Base-by-base conservation (phyloP, 2,329 filamentous ascomycete genomes). In the Orbilia blumenaviensis region DNA sequence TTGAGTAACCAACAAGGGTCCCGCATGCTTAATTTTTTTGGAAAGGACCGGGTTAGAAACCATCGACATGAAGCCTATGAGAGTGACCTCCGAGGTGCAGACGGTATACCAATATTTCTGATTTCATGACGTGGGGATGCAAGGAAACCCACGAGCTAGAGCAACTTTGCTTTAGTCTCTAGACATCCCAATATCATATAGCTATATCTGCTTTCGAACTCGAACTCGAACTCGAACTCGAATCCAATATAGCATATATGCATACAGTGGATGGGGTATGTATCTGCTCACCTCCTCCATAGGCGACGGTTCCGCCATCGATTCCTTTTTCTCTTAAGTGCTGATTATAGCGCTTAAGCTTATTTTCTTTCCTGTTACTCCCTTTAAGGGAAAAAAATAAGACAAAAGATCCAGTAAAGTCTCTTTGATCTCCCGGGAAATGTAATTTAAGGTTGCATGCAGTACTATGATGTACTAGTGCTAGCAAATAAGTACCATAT, bases 71-170 rank as follows among this genome's bases (percentile, higher is more conserved):
- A 7, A 9, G 8, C 29, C 42, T 38, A 7, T 29, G 10, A 25
- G 23, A 18, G 21, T 18, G 32, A 9, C 18, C 8, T 27, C 21
- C 8, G 23, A 36, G 6, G 48, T n/a, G 56, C 27, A 66, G 64
- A 61, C 78, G 83, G 80, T 84, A n/a, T n/a, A 91, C 90, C 90
- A 79, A 94, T 87, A 82, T 92, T 89, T 80, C 95, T 89, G 78
- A 98, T 93, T 82, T 97, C 92, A 44, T 93, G 92, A 82, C 96
- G 97, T 75, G 92, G 92, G 84, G 96, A 91, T 83, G 92, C 91
- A 74, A 98, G 91, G 84, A 98, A 97, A 82, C 93, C 93, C 77
- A 97, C 93, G 64, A 97, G 89, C 92, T 96, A 14, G 29, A 54
- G 7, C n/a, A 25, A 16, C 9, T 48, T 41, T 16, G 36, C 6